Evolutionary conservation across 768 basidiomycete species (phyloP), one percentile per base, ranked within the genome.

Genomic region (Sporobolomyces roseus): DNA sequence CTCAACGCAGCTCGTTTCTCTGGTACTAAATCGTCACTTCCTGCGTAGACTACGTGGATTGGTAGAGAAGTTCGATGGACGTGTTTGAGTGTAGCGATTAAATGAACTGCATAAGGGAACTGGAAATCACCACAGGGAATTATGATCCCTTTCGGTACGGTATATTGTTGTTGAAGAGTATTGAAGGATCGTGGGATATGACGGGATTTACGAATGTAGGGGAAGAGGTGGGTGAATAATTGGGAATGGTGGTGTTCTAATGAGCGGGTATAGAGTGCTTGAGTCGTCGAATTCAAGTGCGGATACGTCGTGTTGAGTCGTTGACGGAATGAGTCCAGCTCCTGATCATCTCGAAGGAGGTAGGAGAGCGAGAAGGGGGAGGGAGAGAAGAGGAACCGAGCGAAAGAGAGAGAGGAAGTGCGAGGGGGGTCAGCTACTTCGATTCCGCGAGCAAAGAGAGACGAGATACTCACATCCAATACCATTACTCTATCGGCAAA

Each of bases 61-160:
- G 72, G 72, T 19, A 73, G 62, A 21, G 27, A 30, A 32, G 68
- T 70, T 27, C 56, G 52, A 62, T 73, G 72, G 32, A 70, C 67
- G 68, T 73, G 68, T n/a, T 70, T 70, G 58, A 73, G 65, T 1
- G 68, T 73, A 30, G 72, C 56, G 49, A 73, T 35, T 46, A 73
- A 65, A 62, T 73, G 71, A 3, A 59, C 53, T 33, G 65, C 61
- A 25, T 66, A 70, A 45, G 62, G 49, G 56, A 73, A 66, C 52
- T 73, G 72, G 53, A 70, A 68, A 32, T 65, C 61, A 0, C 72
- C 72, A 36, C 63, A 63, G 2, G 72, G 72, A 25, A 73, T 54
- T 29, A 73, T 59, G 49, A 73, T 73, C 0, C 72, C 68, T 13
- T 49, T 35, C 10, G 63, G 59, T 4, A 61, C 25, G 3, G 58